A percentile compares a stretch with the other conserved stretches of the same genome.
phyloP scores from a whole-genome alignment of 371 early-diverging fungal species.

The Fennellomyces sp. region DNA sequence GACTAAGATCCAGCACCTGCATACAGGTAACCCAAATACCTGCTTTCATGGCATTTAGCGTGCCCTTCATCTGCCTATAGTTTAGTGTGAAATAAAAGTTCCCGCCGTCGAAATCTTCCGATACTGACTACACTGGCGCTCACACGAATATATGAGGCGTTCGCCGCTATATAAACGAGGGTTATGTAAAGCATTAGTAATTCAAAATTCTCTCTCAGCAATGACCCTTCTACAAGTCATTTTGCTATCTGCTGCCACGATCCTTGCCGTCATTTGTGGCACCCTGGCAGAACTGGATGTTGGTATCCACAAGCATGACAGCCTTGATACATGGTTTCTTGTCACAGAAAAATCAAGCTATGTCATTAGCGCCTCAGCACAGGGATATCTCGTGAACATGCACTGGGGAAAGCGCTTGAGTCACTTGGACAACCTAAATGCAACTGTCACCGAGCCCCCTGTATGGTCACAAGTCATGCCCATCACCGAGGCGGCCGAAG shows the following conservation, averaged over 20 bases:
- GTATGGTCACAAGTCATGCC: conserved; percentile 33
- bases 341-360: conserved; percentile 31
- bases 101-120: too few species aligned
- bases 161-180: neutral
- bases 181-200: too few species aligned
- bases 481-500: conserved; percentile 32
- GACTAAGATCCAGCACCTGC: too few species aligned
- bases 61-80: too few species aligned
- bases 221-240: neutral
- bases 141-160: neutral
- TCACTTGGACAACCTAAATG: conserved; percentile 3
- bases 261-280: neutral
- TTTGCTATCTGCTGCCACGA: neutral
- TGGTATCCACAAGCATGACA: conserved; percentile 25
- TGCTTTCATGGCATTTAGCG: too few species aligned
- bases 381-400: conserved; percentile 29
- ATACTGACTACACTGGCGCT: too few species aligned
- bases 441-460: neutral
- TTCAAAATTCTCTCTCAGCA: too few species aligned
- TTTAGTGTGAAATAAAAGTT: too few species aligned
- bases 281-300: neutral
- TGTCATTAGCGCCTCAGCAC: conserved; percentile 29
- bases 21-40: too few species aligned
- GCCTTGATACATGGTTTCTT: conserved; percentile 30
- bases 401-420: conserved; percentile 39